phyloP scores from a whole-genome alignment of 768 basidiomycete species.

The Boletellus ananas region DNA sequence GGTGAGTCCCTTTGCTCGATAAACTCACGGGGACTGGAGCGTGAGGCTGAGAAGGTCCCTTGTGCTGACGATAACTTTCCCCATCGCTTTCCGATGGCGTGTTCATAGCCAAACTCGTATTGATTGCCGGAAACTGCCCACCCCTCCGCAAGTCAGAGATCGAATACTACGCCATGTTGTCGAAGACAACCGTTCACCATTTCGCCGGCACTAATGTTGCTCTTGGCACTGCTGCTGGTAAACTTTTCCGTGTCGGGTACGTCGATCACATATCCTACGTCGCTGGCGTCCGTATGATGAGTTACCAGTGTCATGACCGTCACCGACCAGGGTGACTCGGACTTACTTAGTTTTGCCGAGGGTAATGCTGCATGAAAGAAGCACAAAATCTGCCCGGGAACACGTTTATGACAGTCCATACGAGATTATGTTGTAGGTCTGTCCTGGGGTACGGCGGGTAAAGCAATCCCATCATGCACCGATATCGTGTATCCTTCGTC shows the following conservation, averaged over 20 bases:
- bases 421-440: not conserved
- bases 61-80: constrained; percentile 50
- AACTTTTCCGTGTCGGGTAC: constrained; percentile 97
- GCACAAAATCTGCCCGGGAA: not conserved
- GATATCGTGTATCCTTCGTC: not conserved
- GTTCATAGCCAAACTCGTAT: constrained; percentile 85
- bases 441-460: not conserved
- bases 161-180: constrained; percentile 99
- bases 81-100: constrained; percentile 7
- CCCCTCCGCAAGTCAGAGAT: constrained; percentile 99
- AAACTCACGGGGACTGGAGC: constrained; percentile 91
- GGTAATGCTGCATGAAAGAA: constrained; percentile 54
- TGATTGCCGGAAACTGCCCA: constrained; percentile 99
- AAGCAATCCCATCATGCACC: not conserved
- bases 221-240: constrained; percentile 97
- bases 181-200: constrained; percentile 98
- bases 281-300: constrained; percentile 4
- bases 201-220: constrained; percentile 97
- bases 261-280: constrained; percentile 17
- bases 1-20: constrained; percentile 56
- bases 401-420: constrained; percentile 4
- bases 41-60: constrained; percentile 99
- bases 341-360: constrained; percentile 86
- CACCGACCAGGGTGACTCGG: constrained; percentile 93
- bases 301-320: constrained; percentile 88